These are phyloP conservation scores for Avicennia marina DNA, from an alignment of 257 asterid genomes.

Conservation along the genomic window DNA sequence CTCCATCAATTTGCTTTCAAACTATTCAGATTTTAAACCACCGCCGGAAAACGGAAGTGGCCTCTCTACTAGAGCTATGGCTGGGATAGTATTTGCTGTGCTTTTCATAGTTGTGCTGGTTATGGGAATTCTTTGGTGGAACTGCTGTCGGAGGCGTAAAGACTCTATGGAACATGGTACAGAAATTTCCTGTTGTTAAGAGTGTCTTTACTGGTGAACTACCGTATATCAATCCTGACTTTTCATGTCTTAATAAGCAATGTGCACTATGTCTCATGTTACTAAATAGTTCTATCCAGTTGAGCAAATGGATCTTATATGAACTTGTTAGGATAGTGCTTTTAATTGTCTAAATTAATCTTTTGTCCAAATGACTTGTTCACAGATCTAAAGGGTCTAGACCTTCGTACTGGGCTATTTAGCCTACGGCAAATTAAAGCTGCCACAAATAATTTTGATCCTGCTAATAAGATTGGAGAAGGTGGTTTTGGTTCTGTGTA, in stretches of 20 bases:
- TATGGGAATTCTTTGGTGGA: not conserved
- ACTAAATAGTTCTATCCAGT: no score
- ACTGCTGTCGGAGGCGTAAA: not conserved
- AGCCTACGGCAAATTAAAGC: conserved; percentile 44
- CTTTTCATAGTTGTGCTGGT: not conserved
- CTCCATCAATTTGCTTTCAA: not conserved
- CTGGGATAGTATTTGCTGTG: not conserved
- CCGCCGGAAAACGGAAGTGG: not conserved
- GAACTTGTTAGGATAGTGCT: not conserved
- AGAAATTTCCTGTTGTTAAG: no score
- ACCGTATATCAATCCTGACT: no score
- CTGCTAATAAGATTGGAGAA: conserved; percentile 56
- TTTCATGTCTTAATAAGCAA: no score
- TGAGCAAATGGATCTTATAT: not conserved
- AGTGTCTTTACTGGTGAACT: no score
- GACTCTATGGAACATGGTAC: not conserved
- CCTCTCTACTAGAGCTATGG: not conserved
- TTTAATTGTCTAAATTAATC: not conserved
- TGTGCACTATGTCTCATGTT: no score
- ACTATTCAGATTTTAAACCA: conserved; percentile 7
- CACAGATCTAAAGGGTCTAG: conserved; percentile 44
- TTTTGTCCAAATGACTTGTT: no score
- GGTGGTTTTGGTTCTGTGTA: conserved; percentile 68
- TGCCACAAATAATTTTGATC: conserved; percentile 58
- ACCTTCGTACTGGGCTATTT: conserved; percentile 40